phyloP scores from a whole-genome alignment of 2,329 filamentous ascomycete genomes.

The Thielaviopsis musarum region DNA sequence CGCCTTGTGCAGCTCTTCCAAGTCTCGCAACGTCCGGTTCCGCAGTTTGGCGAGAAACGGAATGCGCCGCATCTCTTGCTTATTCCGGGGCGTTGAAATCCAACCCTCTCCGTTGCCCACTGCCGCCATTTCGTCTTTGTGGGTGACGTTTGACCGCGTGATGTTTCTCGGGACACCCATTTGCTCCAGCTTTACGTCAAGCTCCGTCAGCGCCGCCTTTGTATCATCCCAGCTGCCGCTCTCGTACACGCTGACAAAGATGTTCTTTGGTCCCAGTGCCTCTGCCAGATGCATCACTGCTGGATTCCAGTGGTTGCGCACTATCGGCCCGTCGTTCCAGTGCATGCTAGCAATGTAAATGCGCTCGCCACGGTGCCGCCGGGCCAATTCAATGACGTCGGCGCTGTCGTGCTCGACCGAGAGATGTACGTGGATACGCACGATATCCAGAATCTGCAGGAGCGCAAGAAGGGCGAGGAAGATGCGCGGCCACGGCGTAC shows the following conservation, averaged over 20 bases:
- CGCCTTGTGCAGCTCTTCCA: slow-evolving; percentile 31
- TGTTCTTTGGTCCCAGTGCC: slow-evolving; percentile 42
- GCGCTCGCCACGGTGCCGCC: slow-evolving; percentile 20
- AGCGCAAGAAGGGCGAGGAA: slow-evolving; percentile 21
- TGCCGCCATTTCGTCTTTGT: slow-evolving; percentile 35
- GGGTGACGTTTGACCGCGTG: slow-evolving; percentile 39
- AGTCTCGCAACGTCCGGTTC: slow-evolving; percentile 44
- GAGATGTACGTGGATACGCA: slow-evolving; percentile 22
- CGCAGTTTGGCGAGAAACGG: slow-evolving; percentile 49
- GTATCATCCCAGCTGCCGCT: slow-evolving; percentile 54
- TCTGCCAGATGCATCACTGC: slow-evolving; percentile 40
- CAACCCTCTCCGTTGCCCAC: slow-evolving; percentile 36
- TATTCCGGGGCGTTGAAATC: slow-evolving; percentile 40
- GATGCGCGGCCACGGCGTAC: slow-evolving; percentile 21
- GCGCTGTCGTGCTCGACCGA: slow-evolving; percentile 5
- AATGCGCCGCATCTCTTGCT: slow-evolving; percentile 44
- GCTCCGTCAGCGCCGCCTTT: slow-evolving; percentile 39
- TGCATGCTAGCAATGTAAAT: slow-evolving; percentile 56
- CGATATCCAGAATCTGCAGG: slow-evolving; percentile 23
- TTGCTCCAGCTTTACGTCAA: slow-evolving; percentile 36
- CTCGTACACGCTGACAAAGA: slow-evolving; percentile 52
- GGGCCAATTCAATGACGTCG: slow-evolving; percentile 8
- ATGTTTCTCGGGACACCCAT: slow-evolving; percentile 38
- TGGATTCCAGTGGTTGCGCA: slow-evolving; percentile 44
- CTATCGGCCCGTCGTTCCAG: slow-evolving; percentile 46